These are phyloP conservation scores for Amaranthus hypochondriacus DNA, from an alignment of 148 eudicot genomes.

Conservation along the genomic window DNA sequence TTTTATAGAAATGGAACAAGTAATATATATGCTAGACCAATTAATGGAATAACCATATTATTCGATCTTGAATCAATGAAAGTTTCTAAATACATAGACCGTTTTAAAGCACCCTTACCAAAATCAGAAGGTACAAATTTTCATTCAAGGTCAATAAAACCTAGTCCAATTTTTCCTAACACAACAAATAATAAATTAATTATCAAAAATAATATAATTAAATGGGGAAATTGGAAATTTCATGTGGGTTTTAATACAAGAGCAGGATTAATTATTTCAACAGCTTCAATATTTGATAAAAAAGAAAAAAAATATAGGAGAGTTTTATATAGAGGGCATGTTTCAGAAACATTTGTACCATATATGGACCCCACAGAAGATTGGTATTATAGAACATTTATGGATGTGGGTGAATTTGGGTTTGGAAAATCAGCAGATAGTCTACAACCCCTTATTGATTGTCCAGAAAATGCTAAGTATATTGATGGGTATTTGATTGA, in stretches of 20 bases:
- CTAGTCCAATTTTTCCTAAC: constrained; percentile 30
- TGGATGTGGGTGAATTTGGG: constrained; percentile 86
- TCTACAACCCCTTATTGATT: constrained; percentile 54
- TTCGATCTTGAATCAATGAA: constrained; percentile 49
- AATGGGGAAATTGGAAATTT: constrained; percentile 75
- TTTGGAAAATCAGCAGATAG: constrained; percentile 63
- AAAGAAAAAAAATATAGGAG: constrained; percentile 29
- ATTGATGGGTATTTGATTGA: constrained; percentile 70
- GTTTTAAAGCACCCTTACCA: constrained; percentile 46
- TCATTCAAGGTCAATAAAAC: constrained; percentile 21
- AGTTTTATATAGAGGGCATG: constrained; percentile 77
- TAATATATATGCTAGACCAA: constrained; percentile 70
- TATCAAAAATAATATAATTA: constrained; percentile 41
- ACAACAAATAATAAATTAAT: constrained; percentile 23
- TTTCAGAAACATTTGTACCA: constrained; percentile 84
- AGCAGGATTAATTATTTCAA: constrained; percentile 70
- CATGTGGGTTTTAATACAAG: constrained; percentile 66
- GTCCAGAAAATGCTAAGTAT: constrained; percentile 57
- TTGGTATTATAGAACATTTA: constrained; percentile 73
- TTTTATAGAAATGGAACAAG: constrained; percentile 62
- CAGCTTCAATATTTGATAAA: constrained; percentile 52
- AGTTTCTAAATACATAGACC: constrained; percentile 35
- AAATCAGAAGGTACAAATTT: constrained; percentile 58
- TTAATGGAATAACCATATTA: constrained; percentile 52
- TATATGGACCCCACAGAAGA: constrained; percentile 81